A percentile compares a stretch with the other conserved stretches of the same genome.
Evolutionary conservation across 345 rosid species (phyloP).

Genomic region (Kernera saxatilis): DNA sequence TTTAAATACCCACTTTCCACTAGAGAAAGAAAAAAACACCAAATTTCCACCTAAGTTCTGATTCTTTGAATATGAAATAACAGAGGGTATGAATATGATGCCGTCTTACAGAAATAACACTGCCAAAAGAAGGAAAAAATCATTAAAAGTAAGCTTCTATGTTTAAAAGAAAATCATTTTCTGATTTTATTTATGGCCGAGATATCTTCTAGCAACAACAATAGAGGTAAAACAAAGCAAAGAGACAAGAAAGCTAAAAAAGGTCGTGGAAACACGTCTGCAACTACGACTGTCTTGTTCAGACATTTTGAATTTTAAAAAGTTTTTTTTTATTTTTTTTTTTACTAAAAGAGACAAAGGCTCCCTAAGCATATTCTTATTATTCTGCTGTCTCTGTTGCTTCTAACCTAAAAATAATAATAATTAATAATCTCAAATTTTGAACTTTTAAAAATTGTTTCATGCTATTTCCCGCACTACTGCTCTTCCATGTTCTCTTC

Average conservation of each 20-base stretch:
- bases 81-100: background rate
- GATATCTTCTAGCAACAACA: background rate
- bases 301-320: background rate
- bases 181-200: background rate
- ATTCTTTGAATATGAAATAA: background rate
- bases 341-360: background rate
- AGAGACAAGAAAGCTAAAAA: background rate
- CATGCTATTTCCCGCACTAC: constrained; percentile 5
- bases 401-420: background rate
- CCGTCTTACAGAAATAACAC: background rate
- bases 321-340: background rate
- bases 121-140: background rate
- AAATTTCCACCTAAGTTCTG: constrained; percentile 1
- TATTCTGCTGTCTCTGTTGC: background rate
- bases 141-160: background rate
- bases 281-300: background rate
- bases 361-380: constrained; percentile 1
- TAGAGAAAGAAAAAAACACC: background rate
- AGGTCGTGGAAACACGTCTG: constrained; percentile 16
- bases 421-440: background rate
- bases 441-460: background rate
- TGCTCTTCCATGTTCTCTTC: constrained; percentile 10
- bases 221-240: background rate
- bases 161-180: background rate
- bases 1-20: background rate